Evolutionary conservation across 345 rosid genomes (phyloP).

Genomic region (Salix arbutifolia): DNA sequence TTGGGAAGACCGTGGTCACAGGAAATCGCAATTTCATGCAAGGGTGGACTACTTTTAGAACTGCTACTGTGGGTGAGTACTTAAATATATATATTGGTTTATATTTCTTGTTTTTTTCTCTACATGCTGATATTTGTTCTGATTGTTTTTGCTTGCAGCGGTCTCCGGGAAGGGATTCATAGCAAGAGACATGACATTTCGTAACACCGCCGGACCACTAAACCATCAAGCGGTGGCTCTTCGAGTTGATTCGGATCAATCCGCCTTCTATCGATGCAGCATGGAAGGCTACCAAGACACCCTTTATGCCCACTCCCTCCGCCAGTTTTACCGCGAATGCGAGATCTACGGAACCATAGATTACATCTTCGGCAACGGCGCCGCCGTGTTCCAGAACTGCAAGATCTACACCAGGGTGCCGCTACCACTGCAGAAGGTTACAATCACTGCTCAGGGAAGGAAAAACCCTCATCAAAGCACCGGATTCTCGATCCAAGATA

Average conservation of each 20-base stretch:
- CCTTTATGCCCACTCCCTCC: slow-evolving; percentile 26
- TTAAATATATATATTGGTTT: not conserved
- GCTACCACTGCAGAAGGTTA: slow-evolving; percentile 24
- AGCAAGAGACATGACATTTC: slow-evolving; percentile 29
- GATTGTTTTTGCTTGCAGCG: not conserved
- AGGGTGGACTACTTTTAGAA: slow-evolving; percentile 36
- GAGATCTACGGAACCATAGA: slow-evolving; percentile 27
- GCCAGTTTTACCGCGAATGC: slow-evolving; percentile 29
- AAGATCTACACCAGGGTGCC: slow-evolving; percentile 27
- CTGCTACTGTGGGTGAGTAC: slow-evolving; percentile 30
- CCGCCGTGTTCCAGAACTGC: slow-evolving; percentile 26
- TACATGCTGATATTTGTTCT: not conserved
- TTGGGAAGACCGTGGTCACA: slow-evolving; percentile 25
- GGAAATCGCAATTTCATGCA: slow-evolving; percentile 27
- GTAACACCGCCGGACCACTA: slow-evolving; percentile 22
- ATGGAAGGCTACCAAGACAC: slow-evolving; percentile 33
- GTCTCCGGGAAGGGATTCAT: slow-evolving; percentile 28
- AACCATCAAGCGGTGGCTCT: slow-evolving; percentile 27
- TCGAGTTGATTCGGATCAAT: slow-evolving; percentile 29
- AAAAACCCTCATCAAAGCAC: slow-evolving; percentile 27
- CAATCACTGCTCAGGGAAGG: slow-evolving; percentile 28
- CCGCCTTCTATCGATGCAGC: slow-evolving; percentile 26
- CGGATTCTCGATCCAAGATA: slow-evolving; percentile 23
- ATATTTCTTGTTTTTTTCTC: not conserved
- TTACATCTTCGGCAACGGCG: slow-evolving; percentile 33